Evolutionary conservation across 1,284 basidiomycete species (phyloP).

Genomic region (Cutaneotrichosporon dermatis): DNA sequence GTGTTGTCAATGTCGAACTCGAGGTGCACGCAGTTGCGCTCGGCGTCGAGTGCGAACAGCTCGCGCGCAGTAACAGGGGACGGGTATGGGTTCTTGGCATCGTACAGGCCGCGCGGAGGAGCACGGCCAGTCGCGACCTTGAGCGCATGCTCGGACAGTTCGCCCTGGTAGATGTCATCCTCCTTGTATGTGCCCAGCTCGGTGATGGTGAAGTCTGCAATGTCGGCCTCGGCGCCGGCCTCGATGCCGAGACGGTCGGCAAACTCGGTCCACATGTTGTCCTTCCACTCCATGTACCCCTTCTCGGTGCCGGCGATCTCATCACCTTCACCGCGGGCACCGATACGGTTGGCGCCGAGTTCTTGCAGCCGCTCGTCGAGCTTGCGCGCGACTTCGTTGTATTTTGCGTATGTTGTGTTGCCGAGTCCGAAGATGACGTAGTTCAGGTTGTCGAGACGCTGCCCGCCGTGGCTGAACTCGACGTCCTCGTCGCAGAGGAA

Average conservation of each 20-base stretch:
- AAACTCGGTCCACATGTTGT: conserved; percentile 89
- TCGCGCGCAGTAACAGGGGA: conserved; percentile 79
- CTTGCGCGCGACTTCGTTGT: conserved; percentile 79
- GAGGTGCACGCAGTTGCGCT: conserved; percentile 90
- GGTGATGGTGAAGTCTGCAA: conserved; percentile 86
- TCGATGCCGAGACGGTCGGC: conserved; percentile 76
- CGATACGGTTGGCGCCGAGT: conserved; percentile 81
- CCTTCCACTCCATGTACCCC: conserved; percentile 99
- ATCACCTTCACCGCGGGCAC: conserved; percentile 89
- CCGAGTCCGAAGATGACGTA: conserved; percentile 93
- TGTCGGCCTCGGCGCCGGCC: conserved; percentile 90
- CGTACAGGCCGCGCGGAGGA: conserved; percentile 52
- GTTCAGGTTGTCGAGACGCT: conserved; percentile 76
- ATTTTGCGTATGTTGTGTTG: conserved; percentile 94
- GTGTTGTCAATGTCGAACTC: conserved; percentile 92
- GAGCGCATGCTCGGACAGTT: conserved; percentile 82
- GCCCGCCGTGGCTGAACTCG: conserved; percentile 66
- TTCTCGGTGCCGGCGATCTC: conserved; percentile 99
- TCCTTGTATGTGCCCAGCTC: conserved; percentile 65
- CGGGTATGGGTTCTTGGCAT: conserved; percentile 93
- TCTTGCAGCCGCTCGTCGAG: conserved; percentile 69
- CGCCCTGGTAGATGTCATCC: conserved; percentile 87
- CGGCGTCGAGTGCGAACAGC: conserved; percentile 68
- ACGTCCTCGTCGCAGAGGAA: conserved; percentile 80
- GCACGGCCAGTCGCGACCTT: conserved; percentile 51